Percentiles rank a stretch among this genome's conserved stretches.
Conservation (phyloP, 108 stramenopile species). For the Discostella pseudostelligera region DNA sequence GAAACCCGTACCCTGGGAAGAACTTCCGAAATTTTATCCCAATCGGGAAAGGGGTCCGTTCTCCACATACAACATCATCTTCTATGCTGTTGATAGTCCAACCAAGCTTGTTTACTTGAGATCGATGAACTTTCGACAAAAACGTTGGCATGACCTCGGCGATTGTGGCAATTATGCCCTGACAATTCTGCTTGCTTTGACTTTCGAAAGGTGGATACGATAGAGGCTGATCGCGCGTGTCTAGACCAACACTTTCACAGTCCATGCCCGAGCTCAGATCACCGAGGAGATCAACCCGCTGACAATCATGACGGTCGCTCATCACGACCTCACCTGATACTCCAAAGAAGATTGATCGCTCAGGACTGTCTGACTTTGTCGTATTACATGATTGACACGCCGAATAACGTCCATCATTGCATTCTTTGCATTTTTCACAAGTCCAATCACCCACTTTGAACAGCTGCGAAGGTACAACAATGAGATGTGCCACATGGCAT, state of each 20-base stretch:
- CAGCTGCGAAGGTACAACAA: conserved; percentile 25
- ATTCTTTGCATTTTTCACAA: conserved; percentile 21
- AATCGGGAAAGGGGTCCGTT: conserved; percentile 36
- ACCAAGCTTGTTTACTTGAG: conserved; percentile 22
- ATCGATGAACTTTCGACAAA: conserved; percentile 14
- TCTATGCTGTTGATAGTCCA: conserved; percentile 41
- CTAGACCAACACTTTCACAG: background rate
- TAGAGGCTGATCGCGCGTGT: background rate
- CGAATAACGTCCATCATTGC: conserved; percentile 9
- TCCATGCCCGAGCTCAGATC: too few relatives aligned
- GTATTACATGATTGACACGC: conserved; percentile 17
- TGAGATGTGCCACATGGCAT: conserved; percentile 19
- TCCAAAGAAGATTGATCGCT: conserved; percentile 23
- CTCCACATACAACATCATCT: conserved; percentile 44
- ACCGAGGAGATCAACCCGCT: too few relatives aligned
- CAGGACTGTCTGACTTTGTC: conserved; percentile 10
- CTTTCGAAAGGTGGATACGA: background rate
- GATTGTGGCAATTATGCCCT: conserved; percentile 11
- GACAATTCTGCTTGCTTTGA: background rate
- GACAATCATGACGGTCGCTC: too few relatives aligned
- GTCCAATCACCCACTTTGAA: conserved; percentile 26
- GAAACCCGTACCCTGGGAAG: conserved; percentile 43
- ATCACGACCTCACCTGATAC: conserved; percentile 16
- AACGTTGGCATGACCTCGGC: conserved; percentile 19
- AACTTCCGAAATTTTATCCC: conserved; percentile 45